Evolutionary conservation across 108 stramenopile genomes (phyloP).

Genomic region (Cylindrotheca fusiformis): DNA sequence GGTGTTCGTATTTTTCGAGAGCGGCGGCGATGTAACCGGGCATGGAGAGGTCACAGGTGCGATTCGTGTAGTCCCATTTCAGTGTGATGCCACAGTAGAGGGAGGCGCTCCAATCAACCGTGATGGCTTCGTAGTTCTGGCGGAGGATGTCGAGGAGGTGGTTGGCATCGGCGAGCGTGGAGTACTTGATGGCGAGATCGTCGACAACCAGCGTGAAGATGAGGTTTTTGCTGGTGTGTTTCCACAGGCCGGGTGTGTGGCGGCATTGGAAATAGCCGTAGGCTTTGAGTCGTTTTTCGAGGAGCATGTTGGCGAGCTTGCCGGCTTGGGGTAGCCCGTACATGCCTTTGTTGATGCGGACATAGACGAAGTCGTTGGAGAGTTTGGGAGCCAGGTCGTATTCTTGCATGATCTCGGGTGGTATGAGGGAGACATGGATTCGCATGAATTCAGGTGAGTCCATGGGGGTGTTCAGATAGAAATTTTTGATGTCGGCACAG

Average conservation of each 20-base stretch:
- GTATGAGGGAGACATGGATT: conserved; percentile 22
- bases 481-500: conserved; percentile 40
- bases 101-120: conserved; percentile 27
- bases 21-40: conserved; percentile 33
- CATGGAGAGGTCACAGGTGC: conserved; percentile 38
- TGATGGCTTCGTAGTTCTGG: conserved; percentile 7
- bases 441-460: conserved; percentile 44
- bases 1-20: conserved; percentile 32
- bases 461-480: conserved; percentile 41
- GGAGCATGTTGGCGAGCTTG: conserved; percentile 25
- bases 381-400: conserved; percentile 26
- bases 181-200: conserved; percentile 51
- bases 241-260: conserved; percentile 42
- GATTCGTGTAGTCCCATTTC: conserved; percentile 25
- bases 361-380: conserved; percentile 16
- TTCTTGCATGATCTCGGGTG: conserved; percentile 28
- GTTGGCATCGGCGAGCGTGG: conserved; percentile 25
- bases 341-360: conserved; percentile 34
- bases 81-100: conserved; percentile 27
- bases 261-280: conserved; percentile 11
- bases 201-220: conserved; percentile 53
- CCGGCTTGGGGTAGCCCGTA: conserved; percentile 54
- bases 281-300: neutral
- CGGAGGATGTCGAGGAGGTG: conserved; percentile 36
- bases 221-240: conserved; percentile 27